These are phyloP conservation scores for Tuber calosporum DNA, from an alignment of 495 filamentous ascomycete genomes.

Conservation along the genomic window DNA sequence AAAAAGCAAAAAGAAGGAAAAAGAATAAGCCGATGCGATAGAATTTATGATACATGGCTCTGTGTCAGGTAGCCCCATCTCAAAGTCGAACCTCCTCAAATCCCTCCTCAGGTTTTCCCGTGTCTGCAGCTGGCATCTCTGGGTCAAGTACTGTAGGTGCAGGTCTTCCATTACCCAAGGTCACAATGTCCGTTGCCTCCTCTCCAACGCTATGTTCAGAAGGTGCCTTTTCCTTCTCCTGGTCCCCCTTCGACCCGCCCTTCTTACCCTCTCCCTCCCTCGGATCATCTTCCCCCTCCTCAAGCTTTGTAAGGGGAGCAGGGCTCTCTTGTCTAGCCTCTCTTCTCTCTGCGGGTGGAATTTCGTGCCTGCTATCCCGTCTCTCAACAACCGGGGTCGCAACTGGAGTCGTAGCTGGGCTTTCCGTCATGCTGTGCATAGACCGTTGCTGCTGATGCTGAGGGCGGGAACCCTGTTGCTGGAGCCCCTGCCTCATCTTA, in stretches of 20 bases:
- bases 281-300: constrained; percentile 41
- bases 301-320: constrained; percentile 32
- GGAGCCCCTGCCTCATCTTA: constrained; percentile 36
- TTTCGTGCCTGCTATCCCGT: constrained; percentile 42
- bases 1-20: not conserved
- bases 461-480: constrained; percentile 29
- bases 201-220: not conserved
- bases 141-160: constrained; percentile 22
- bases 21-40: constrained; percentile 10
- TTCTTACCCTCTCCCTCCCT: constrained; percentile 43
- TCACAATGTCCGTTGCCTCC: not conserved
- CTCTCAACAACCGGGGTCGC: constrained; percentile 42
- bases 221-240: constrained; percentile 29
- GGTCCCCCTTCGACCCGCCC: constrained; percentile 11
- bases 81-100: constrained; percentile 54
- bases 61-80: not conserved
- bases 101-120: constrained; percentile 46
- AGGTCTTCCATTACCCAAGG: not conserved
- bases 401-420: constrained; percentile 21
- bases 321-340: constrained; percentile 50
- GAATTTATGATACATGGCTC: constrained; percentile 15
- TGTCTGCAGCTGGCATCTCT: constrained; percentile 32
- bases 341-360: constrained; percentile 52
- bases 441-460: constrained; percentile 32
- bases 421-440: constrained; percentile 39